Conservation (phyloP, 2,329 filamentous ascomycete species). For the Hypoxylon sp. region DNA sequence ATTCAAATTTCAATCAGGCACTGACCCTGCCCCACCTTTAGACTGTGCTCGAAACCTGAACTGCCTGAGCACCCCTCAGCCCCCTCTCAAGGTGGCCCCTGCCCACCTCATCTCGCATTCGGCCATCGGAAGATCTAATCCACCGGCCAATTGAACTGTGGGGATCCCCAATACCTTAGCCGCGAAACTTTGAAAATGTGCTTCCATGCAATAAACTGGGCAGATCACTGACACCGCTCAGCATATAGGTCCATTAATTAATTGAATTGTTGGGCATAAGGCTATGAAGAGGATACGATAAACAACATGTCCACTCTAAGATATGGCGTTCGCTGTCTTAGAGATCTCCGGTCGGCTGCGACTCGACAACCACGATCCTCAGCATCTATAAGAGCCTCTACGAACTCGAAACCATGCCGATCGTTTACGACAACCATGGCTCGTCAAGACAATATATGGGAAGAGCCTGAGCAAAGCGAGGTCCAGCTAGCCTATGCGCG, state of each 20-base stretch:
- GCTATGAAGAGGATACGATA: conserved; percentile 48
- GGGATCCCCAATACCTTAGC: neutral
- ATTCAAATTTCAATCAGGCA: conserved; percentile 39
- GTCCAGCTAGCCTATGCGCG: conserved; percentile 69
- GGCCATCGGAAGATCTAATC: conserved; percentile 49
- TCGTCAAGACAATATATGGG: conserved; percentile 23
- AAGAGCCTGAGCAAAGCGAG: conserved; percentile 41
- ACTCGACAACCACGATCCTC: conserved; percentile 46
- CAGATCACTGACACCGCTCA: conserved; percentile 22
- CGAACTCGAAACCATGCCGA: conserved; percentile 40
- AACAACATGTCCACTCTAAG: conserved; percentile 52
- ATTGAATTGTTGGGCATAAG: conserved; percentile 21
- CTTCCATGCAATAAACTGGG: conserved; percentile 25
- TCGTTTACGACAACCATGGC: conserved; percentile 40
- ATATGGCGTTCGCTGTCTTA: conserved; percentile 51
- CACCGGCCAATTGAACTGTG: conserved; percentile 41
- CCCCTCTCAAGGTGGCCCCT: neutral
- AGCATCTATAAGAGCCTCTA: conserved; percentile 34
- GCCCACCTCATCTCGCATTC: conserved; percentile 5
- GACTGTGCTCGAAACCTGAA: conserved; percentile 15
- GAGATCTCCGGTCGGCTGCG: conserved; percentile 44
- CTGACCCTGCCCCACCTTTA: conserved; percentile 30
- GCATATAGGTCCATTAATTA: conserved; percentile 6
- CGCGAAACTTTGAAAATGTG: conserved; percentile 32
- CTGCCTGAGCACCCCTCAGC: too few relatives aligned